Percentiles rank a stretch among this genome's conserved stretches.
These are phyloP conservation scores for Stachybotrys elegans DNA, from an alignment of 2,329 filamentous ascomycete genomes.

Conservation along the genomic window DNA sequence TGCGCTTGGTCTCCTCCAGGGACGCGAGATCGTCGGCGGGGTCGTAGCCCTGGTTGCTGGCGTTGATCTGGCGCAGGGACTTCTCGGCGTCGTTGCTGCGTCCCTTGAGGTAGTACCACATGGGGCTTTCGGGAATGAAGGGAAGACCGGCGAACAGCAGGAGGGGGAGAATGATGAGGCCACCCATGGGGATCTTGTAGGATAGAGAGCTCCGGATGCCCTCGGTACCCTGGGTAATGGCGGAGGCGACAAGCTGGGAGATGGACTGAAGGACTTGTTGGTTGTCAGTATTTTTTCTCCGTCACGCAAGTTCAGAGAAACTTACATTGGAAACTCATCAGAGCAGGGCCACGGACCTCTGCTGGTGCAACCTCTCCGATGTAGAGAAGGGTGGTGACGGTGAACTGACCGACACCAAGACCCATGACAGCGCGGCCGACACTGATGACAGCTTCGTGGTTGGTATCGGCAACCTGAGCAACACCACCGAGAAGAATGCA, in stretches of 20 bases:
- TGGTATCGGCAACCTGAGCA: constrained; percentile 12
- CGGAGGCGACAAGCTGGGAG: constrained; percentile 22
- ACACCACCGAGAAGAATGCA: constrained; percentile 22
- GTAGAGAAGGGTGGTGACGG: constrained; percentile 16
- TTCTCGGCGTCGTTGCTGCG: constrained; percentile 20
- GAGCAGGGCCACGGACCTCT: constrained; percentile 18
- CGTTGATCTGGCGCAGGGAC: constrained; percentile 27
- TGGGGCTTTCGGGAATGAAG: constrained; percentile 20
- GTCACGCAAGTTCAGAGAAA: neutral
- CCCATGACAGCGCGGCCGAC: constrained; percentile 15
- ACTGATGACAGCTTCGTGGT: constrained; percentile 12
- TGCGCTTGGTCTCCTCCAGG: constrained; percentile 15
- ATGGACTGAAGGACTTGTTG: constrained; percentile 19
- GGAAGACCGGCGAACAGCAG: constrained; percentile 16
- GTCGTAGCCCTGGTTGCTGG: constrained; percentile 22
- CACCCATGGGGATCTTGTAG: constrained; percentile 20
- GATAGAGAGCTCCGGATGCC: constrained; percentile 16
- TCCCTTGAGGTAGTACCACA: constrained; percentile 25
- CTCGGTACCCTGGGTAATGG: constrained; percentile 20
- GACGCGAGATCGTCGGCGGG: constrained; percentile 12
- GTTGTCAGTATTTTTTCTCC: neutral
- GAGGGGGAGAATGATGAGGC: constrained; percentile 17
- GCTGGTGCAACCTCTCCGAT: constrained; percentile 20
- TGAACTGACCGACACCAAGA: constrained; percentile 17
- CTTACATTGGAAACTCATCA: constrained; percentile 24